Evolutionary conservation across 805 yeast species (phyloP).

Genomic region (Pichia thaimueangensis): DNA sequence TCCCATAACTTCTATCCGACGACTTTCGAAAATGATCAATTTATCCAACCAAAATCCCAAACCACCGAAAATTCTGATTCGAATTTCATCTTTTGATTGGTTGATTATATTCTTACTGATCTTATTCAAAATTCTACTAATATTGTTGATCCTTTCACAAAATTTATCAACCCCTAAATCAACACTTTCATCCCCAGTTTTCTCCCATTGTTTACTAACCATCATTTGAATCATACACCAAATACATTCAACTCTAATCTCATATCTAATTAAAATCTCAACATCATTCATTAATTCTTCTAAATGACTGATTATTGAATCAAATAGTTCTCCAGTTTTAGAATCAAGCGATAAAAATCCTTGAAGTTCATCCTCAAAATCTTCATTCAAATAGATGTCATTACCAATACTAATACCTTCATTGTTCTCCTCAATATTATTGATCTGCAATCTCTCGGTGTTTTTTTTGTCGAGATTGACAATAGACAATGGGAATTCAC

Average conservation of each 20-base stretch:
- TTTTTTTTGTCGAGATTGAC: slow-evolving; percentile 1
- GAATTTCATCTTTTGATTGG: slow-evolving; percentile 8
- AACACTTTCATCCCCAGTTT: slow-evolving; percentile 12
- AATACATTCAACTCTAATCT: slow-evolving; percentile 34
- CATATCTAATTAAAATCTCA: slow-evolving; percentile 48
- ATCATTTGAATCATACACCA: slow-evolving; percentile 15
- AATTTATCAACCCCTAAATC: slow-evolving; percentile 14
- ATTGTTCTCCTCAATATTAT: slow-evolving; percentile 1
- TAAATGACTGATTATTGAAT: slow-evolving; percentile 30
- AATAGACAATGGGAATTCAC: slow-evolving; percentile 7
- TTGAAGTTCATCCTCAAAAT: not conserved
- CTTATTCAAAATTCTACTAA: slow-evolving; percentile 13
- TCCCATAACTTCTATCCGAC: slow-evolving; percentile 44
- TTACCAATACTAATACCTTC: not conserved
- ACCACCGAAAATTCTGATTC: slow-evolving; percentile 14
- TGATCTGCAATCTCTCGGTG: not conserved
- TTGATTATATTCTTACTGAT: slow-evolving; percentile 6
- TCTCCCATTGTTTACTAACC: slow-evolving; percentile 9
- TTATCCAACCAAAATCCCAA: slow-evolving; percentile 35
- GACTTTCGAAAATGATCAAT: slow-evolving; percentile 47
- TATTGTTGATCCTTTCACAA: slow-evolving; percentile 13
- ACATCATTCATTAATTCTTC: slow-evolving; percentile 33
- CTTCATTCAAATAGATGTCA: not conserved
- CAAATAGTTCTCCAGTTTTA: slow-evolving; percentile 31
- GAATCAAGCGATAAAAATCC: slow-evolving; percentile 24